Conservation (phyloP, 1,284 basidiomycete species). For the Ustilago curta region DNA sequence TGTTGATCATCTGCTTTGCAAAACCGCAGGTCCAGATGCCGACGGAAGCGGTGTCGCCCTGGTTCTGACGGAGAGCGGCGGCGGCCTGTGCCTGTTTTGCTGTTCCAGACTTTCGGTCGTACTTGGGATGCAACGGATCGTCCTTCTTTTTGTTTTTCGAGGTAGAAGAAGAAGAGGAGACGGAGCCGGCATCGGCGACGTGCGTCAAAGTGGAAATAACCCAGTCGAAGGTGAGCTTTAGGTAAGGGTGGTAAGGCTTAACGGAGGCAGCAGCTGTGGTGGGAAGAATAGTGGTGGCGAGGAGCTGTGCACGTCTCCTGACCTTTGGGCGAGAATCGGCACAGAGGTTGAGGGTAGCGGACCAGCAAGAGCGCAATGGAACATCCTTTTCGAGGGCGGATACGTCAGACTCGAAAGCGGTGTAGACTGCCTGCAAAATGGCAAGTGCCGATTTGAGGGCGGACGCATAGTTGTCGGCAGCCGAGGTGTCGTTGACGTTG, state of each 20-base stretch:
- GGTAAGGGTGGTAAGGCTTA: constrained; percentile 82
- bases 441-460: constrained; percentile 78
- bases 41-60: constrained; percentile 59
- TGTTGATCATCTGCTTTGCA: constrained; percentile 56
- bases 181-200: constrained; percentile 75
- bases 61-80: constrained; percentile 59
- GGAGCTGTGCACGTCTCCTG: constrained; percentile 87
- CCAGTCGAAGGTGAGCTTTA: constrained; percentile 81
- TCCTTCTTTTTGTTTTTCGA: constrained; percentile 74
- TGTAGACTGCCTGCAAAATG: constrained; percentile 78
- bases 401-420: constrained; percentile 76
- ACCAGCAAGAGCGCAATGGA: constrained; percentile 69
- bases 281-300: constrained; percentile 77
- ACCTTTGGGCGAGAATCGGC: constrained; percentile 93
- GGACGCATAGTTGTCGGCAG: constrained; percentile 75
- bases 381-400: constrained; percentile 54
- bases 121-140: constrained; percentile 70
- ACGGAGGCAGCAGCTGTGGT: constrained; percentile 37
- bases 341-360: constrained; percentile 82
- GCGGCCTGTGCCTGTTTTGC: constrained; percentile 61
- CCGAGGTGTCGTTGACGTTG: constrained; percentile 73
- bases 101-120: constrained; percentile 62
- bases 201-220: constrained; percentile 77
- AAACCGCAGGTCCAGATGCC: constrained; percentile 67
- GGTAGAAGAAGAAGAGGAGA: constrained; percentile 72